Evolutionary conservation across 2,329 filamentous ascomycete species (phyloP), one percentile per base, ranked within the genome.

Genomic region (Xylariaceae sp.): DNA sequence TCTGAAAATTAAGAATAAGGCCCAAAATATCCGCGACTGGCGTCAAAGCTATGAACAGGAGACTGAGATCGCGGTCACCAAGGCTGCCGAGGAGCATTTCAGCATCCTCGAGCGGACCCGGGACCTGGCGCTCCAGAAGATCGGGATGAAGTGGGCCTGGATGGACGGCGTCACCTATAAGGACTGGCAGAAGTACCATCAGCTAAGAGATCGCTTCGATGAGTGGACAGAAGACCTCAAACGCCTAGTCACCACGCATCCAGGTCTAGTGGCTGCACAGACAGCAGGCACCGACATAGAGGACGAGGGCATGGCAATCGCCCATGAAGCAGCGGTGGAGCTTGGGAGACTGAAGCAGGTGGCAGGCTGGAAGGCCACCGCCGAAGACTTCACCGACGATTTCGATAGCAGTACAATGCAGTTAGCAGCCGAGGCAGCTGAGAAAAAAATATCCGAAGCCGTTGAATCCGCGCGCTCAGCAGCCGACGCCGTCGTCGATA

Each of bases 151-250:
- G 67, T 99, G 94, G 92, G 92, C 93, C 10, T 96, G 91, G 87
- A 94, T 92, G 75, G 92, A 97, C 53, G 91, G 91, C 26, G 84
- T 99, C 57, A 96, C 93, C 1, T 97, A 99, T 79, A 92, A 95
- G 71, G 92, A 99, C 71, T 99, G 94, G 94, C 85, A 88, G 55
- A 94, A 93, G 70, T 99, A 96, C 68, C 92, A 97, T 70, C 85
- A 89, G 55, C 79, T 99, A 53, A 95, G 90, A 75, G 84, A 82
- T 48, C 87, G 89, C 10, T 89, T 97, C 46, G 86, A 88, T 41
- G 85, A 91, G 65, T 97, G 93, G 92, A 88, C 90, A 50, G 80
- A 84, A 29, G 90, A 95, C 62, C 85, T 99, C 41, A 86, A 91
- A 68, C 79, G 85, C 53, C 82, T 92, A 47, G 89, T 91, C 32